Evolutionary conservation across 352 stramenopile genomes (phyloP).

Genomic region (Phytophthora gonapodyides): DNA sequence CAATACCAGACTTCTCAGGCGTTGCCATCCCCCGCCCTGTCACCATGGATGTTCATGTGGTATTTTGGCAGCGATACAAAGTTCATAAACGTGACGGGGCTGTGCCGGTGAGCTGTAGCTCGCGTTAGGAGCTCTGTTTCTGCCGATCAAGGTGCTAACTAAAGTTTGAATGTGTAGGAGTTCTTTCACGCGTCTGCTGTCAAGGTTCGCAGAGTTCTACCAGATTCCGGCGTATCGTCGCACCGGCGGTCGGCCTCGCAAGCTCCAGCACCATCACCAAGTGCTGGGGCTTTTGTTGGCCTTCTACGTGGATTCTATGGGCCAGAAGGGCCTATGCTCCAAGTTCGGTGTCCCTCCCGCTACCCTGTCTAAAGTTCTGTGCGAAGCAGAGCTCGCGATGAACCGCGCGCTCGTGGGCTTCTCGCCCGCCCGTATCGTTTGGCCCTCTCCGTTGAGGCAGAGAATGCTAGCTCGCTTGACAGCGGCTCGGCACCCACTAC

Average conservation of each 20-base stretch:
- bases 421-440: not conserved
- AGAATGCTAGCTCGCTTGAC: no score
- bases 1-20: no score
- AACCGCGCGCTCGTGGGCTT: not conserved
- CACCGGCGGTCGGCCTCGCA: conserved; percentile 6
- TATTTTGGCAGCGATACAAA: no score
- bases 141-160: no score
- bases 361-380: not conserved
- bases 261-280: conserved; percentile 14
- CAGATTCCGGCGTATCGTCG: not conserved
- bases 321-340: conserved; percentile 1
- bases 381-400: not conserved
- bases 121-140: no score
- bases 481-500: not conserved
- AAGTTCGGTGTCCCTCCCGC: conserved; percentile 12
- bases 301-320: conserved; percentile 17
- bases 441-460: not conserved
- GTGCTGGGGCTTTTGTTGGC: conserved; percentile 13
- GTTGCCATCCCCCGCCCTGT: no score
- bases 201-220: not conserved
- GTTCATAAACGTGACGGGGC: no score
- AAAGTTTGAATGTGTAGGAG: not conserved
- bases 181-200: not conserved
- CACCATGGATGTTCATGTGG: no score
- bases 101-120: no score